Evolutionary conservation across 1,284 basidiomycete species (phyloP).

Genomic region (Irpex sp.): DNA sequence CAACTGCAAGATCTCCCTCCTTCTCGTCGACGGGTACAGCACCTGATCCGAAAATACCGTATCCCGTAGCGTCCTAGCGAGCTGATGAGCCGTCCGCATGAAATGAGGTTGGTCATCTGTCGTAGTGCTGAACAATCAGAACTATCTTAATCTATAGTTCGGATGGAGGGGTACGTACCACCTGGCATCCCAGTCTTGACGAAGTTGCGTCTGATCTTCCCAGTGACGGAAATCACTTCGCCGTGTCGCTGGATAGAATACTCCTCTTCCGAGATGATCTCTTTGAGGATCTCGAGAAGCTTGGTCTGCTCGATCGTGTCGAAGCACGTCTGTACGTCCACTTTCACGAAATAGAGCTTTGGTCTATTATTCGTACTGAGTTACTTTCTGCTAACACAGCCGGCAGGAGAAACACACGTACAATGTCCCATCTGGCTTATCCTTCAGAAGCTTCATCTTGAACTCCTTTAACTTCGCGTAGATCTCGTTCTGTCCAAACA

Average conservation of each 20-base stretch:
- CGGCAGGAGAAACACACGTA: conserved; percentile 40
- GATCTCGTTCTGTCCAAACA: conserved; percentile 88
- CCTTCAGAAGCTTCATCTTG: conserved; percentile 64
- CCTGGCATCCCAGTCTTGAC: conserved; percentile 73
- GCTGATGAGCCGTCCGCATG: conserved; percentile 67
- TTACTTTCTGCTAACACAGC: too few relatives aligned
- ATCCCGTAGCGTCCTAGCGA: conserved; percentile 76
- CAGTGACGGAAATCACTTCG: conserved; percentile 58
- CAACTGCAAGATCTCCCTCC: conserved; percentile 73
- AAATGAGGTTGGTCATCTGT: conserved; percentile 83
- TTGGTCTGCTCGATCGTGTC: conserved; percentile 95
- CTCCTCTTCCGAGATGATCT: conserved; percentile 76
- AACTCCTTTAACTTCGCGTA: conserved; percentile 80
- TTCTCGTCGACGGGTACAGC: conserved; percentile 64
- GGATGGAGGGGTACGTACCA: conserved; percentile 46
- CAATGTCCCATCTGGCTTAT: conserved; percentile 53
- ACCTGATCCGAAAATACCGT: conserved; percentile 91
- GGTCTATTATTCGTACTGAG: conserved; percentile 57
- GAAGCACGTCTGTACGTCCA: conserved; percentile 96
- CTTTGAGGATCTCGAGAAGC: conserved; percentile 81
- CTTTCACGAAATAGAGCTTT: conserved; percentile 93
- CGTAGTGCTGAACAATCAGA: neutral
- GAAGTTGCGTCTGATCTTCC: conserved; percentile 64
- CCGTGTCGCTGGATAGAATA: conserved; percentile 78
- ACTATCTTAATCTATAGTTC: neutral